Evolutionary conservation across 441 rosid species (phyloP).

Genomic region (Adansonia grandidieri): DNA sequence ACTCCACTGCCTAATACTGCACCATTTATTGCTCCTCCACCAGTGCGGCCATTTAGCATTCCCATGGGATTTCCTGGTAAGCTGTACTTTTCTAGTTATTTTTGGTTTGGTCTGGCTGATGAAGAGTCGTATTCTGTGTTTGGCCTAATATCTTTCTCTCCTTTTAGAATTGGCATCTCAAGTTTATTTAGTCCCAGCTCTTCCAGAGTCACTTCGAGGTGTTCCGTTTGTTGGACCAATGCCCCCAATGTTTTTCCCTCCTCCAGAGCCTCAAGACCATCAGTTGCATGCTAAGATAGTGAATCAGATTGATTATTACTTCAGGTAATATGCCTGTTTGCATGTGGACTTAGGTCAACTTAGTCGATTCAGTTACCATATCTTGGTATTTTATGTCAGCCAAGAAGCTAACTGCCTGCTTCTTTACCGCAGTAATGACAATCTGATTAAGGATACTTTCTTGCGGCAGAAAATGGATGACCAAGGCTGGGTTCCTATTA

Average conservation of each 20-base stretch:
- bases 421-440: constrained; percentile 69
- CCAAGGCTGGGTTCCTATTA: constrained; percentile 81
- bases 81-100: constrained; percentile 24
- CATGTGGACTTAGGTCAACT: constrained; percentile 22
- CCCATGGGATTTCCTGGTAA: constrained; percentile 75
- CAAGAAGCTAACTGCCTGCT: constrained; percentile 38
- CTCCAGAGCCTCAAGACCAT: constrained; percentile 60
- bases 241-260: constrained; percentile 49
- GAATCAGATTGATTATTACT: constrained; percentile 77
- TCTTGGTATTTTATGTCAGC: constrained; percentile 23
- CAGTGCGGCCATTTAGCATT: constrained; percentile 52
- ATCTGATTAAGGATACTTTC: constrained; percentile 74
- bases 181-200: constrained; percentile 48
- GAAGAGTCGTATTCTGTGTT: constrained; percentile 8
- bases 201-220: constrained; percentile 48
- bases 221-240: constrained; percentile 48
- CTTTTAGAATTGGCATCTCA: constrained; percentile 55
- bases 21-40: constrained; percentile 55
- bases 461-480: constrained; percentile 91
- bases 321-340: constrained; percentile 59
- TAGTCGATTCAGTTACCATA: not conserved
- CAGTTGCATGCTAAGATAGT: constrained; percentile 58
- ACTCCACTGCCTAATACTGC: constrained; percentile 53
- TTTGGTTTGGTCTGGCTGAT: not conserved
- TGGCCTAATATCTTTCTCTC: constrained; percentile 33